phyloP scores from a whole-genome alignment of 352 stramenopile genomes.

The Phytophthora pisi region DNA sequence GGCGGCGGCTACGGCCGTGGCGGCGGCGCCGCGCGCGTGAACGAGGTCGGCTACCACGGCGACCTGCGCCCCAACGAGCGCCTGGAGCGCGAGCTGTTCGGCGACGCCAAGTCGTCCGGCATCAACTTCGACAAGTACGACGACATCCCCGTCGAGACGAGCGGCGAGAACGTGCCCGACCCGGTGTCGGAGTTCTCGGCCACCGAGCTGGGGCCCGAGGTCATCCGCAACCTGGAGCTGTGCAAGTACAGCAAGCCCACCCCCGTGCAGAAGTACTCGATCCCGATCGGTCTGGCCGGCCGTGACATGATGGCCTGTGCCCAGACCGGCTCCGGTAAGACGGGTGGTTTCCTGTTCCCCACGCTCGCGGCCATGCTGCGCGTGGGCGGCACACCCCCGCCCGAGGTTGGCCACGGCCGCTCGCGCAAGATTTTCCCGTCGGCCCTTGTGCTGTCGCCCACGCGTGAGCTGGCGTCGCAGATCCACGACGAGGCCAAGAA shows the following conservation, averaged over 20 bases:
- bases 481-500: constrained; percentile 96
- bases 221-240: constrained; percentile 92
- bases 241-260: constrained; percentile 97
- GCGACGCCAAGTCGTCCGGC: constrained; percentile 92
- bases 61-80: constrained; percentile 92
- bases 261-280: constrained; percentile 99
- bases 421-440: constrained; percentile 91
- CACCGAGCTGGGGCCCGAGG: constrained; percentile 91
- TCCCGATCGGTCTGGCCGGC: constrained; percentile 94
- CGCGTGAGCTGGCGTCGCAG: constrained; percentile 94
- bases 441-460: constrained; percentile 94
- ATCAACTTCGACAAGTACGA: constrained; percentile 99
- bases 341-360: constrained; percentile 96
- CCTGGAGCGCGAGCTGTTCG: constrained; percentile 93
- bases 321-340: constrained; percentile 98
- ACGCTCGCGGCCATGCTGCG: constrained; percentile 97
- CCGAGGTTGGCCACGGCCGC: constrained; percentile 56
- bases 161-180: constrained; percentile 93
- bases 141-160: constrained; percentile 98
- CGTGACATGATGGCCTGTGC: constrained; percentile 99
- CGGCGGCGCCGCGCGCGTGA: constrained; percentile 68
- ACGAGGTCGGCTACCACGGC: constrained; percentile 98
- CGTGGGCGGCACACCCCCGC: constrained; percentile 58
- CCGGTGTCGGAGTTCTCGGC: constrained; percentile 91
- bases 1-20: constrained; percentile 52